phyloP scores from a whole-genome alignment of 805 yeast genomes.

The Wickerhamomyces chaumierensis region DNA sequence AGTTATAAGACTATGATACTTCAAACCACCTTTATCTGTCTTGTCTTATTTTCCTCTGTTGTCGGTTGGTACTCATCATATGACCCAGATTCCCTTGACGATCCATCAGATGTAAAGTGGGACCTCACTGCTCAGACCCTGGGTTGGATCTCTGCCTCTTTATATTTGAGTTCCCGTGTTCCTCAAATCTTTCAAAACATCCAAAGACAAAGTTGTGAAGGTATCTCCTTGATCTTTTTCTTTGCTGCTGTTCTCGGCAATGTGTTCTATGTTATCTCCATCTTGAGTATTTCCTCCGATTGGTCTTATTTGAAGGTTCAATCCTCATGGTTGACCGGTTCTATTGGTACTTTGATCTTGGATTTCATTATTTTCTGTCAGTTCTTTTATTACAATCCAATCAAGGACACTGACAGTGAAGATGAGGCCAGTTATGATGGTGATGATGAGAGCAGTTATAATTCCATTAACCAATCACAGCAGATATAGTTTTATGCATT shows the following conservation, averaged over 20 bases:
- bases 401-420: conserved; percentile 7
- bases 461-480: background rate
- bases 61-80: conserved; percentile 79
- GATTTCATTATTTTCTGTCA: conserved; percentile 81
- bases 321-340: conserved; percentile 88
- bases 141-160: conserved; percentile 67
- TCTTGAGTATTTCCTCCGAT: conserved; percentile 64
- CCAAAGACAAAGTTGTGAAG: conserved; percentile 86
- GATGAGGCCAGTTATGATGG: conserved; percentile 5
- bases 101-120: conserved; percentile 38
- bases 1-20: conserved; percentile 14
- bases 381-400: conserved; percentile 58
- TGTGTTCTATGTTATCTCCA: conserved; percentile 79
- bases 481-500: background rate
- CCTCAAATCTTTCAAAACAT: conserved; percentile 87
- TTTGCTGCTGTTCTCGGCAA: conserved; percentile 93
- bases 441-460: background rate
- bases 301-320: conserved; percentile 65
- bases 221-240: conserved; percentile 87
- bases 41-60: conserved; percentile 68
- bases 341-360: conserved; percentile 73
- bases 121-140: conserved; percentile 77
- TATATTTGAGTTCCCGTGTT: conserved; percentile 78
- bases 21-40: conserved; percentile 40
- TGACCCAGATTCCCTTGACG: conserved; percentile 24